Base-by-base conservation (phyloP, 2,329 filamentous ascomycete species). In the Uncinocarpus reesii region DNA sequence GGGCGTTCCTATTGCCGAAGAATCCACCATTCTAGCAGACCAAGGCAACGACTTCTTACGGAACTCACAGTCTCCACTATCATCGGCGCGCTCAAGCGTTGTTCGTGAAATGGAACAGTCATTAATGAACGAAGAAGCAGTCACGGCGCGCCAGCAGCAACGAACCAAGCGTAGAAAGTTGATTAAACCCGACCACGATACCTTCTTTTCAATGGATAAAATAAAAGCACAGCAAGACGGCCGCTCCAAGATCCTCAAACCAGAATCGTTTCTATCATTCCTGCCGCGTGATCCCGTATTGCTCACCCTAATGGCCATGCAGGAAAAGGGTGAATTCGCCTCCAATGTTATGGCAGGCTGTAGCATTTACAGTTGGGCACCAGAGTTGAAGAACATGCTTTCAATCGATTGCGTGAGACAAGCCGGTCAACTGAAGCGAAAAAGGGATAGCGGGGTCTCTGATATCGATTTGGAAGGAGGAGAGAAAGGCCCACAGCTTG, bases 341-440 rank as follows among this genome's bases (percentile, higher is more conserved):
- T 85, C 83, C 3, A 89, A 80, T 58, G 82, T 95, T 54, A 81
- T 95, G 69, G 82, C 85, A 45, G 86, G 89, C 53, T 85, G 82
- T 31, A 80, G 85, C 54, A 82, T 81, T 57, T 76, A 79, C 55
- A 79, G 79, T 35, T 95, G 88, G 89, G 90, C 90, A 2, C 90
- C 90, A 0, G 92, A 98, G 67, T 76, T 98, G 16, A 83, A 86
- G 52, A 87, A 84, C n/a, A 80, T 98, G 58, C 72, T 96, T n/a
- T 94, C 88, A 1, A 73, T 95, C 35, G 86, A 93, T 55, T 77
- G 86, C 11, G 77, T 94, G 13, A 81, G 82, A 52, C 80, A 80
- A 49, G 77, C 82, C 35, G 83, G 81, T 50, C 87, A 94, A 52
- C 76, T 90, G 48, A 98, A 96, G 77, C 80, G 92, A 51, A 98